Base-by-base conservation (phyloP, 306 rosid genomes). In the Prunus kanzakura region DNA sequence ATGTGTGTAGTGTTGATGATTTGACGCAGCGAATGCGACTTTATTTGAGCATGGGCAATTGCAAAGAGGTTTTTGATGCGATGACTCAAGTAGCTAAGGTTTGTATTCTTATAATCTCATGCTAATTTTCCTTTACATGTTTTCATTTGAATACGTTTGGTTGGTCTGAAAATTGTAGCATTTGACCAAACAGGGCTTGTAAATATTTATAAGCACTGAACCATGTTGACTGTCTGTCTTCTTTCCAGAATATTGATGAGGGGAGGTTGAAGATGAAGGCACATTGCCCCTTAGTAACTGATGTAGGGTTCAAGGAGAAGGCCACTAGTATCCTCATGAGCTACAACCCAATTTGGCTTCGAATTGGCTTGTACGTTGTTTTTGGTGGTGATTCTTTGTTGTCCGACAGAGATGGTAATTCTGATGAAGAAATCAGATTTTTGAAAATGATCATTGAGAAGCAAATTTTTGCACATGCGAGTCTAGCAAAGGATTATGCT, bases 261-360 rank as follows among this genome's bases (percentile, higher is more conserved):
- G 93, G 93, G 77, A 92, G 98, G 86, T 71, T 94, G 16, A 94
- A 84, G 78, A 84, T 94, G 96, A 94, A 92, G 93, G 87, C 90
- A 2, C 93, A 94, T 76, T 94, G 97, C 71, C 95, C 98, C 9
- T 73, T 90, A 65, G 95, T 94, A 25, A 87, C 96, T 9, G 98
- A 94, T 73, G 78, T 94, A 47, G 95, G 96, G 76, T 82, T 92
- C 85, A 92, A 82, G 83, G 87, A 86, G 70, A 92, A 80, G 73
- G 91, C 97, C 51, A 84, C 58, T 11, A 82, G 76, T 77, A 81
- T 88, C 2, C 87, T 94, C 5, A 76, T 89, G 97, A 86, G 92
- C 77, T 94, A 90, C 67, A 92, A 88, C 79, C 91, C 95, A 62
- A 74, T 76, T 66, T 94, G 97, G 98, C 87, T 94, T 71, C 88